Conservation (phyloP, 164 flowering plant species). For the Umbellularia californica region DNA sequence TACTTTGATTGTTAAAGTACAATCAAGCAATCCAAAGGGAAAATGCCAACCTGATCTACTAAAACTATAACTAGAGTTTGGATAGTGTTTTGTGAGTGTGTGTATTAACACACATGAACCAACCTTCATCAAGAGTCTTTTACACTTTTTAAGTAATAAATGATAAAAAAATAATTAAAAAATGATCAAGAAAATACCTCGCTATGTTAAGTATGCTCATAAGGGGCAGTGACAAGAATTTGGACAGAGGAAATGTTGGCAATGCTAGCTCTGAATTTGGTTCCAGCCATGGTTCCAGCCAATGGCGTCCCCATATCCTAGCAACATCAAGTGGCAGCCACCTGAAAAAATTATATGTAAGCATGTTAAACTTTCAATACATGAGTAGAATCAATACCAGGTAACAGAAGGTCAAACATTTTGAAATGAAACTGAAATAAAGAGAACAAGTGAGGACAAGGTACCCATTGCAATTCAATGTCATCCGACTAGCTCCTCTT, state of each 20-base stretch:
- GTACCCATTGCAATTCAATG: constrained; percentile 96
- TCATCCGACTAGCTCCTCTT: constrained; percentile 73
- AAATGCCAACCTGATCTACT: neutral
- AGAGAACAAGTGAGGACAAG: neutral
- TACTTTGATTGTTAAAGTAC: neutral
- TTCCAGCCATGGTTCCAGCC: constrained; percentile 81
- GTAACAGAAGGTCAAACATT: neutral
- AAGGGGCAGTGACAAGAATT: constrained; percentile 77
- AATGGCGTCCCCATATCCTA: constrained; percentile 91
- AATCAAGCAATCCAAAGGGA: neutral
- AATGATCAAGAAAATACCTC: constrained; percentile 41
- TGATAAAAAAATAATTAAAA: too few relatives aligned
- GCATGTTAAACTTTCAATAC: neutral
- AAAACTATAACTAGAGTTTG: neutral
- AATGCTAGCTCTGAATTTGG: constrained; percentile 59
- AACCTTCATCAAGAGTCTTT: too few relatives aligned
- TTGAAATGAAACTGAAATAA: neutral
- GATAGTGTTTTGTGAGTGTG: neutral
- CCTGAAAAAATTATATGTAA: constrained; percentile 34
- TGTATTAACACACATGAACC: neutral
- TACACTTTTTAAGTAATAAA: too few relatives aligned
- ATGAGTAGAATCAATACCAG: neutral
- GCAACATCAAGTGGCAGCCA: constrained; percentile 97
- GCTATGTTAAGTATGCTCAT: constrained; percentile 84
- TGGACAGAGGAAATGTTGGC: constrained; percentile 72